These are phyloP conservation scores for Suillus alpinus DNA, from an alignment of 768 basidiomycete genomes.

Conservation along the genomic window DNA sequence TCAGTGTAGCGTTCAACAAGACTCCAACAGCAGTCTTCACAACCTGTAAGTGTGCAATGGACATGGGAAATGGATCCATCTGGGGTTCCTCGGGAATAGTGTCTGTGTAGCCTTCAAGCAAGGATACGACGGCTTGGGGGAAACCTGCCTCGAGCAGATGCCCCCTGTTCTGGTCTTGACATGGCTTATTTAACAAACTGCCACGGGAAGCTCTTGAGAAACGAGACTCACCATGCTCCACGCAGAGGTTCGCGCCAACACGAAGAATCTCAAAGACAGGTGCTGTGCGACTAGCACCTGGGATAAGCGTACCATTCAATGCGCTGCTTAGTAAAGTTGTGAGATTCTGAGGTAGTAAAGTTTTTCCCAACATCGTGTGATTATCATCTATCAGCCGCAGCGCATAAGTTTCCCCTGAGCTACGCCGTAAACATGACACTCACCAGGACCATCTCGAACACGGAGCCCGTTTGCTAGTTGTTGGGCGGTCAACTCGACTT, in stretches of 20 bases:
- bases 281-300: conserved; percentile 43
- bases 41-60: conserved; percentile 64
- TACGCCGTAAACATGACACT: conserved; percentile 9
- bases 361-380: conserved; percentile 65
- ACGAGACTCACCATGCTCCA: conserved; percentile 66
- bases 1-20: conserved; percentile 73
- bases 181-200: conserved; percentile 6
- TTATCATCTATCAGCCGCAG: conserved; percentile 52
- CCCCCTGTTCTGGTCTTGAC: conserved; percentile 71
- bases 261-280: conserved; percentile 69
- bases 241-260: conserved; percentile 79
- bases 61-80: conserved; percentile 47
- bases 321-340: conserved; percentile 58
- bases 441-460: conserved; percentile 51
- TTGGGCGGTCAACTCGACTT: conserved; percentile 50
- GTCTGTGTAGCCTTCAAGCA: conserved; percentile 65
- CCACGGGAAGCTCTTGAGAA: conserved; percentile 1
- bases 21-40: conserved; percentile 78
- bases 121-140: conserved; percentile 60
- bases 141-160: conserved; percentile 68
- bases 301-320: conserved; percentile 46
- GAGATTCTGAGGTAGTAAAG: conserved; percentile 62
- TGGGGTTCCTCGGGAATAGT: conserved; percentile 36
- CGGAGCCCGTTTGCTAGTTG: conserved; percentile 63
- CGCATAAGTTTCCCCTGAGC: conserved; percentile 14